Conservation (phyloP, 1,139 yeast species). For the Candida albicans region DNA sequence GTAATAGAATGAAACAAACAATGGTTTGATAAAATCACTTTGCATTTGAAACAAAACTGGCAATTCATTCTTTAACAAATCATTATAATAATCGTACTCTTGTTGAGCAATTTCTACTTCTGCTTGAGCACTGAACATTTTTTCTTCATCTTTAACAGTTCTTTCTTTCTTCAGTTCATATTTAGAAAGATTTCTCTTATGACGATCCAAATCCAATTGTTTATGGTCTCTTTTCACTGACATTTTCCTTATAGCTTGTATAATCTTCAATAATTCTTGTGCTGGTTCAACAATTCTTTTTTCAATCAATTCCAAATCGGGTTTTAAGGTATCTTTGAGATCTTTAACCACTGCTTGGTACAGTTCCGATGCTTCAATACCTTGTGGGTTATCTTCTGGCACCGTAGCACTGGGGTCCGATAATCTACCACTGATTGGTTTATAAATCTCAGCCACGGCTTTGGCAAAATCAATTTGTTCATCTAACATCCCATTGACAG, state of each 20-base stretch:
- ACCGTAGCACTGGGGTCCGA: constrained; percentile 83
- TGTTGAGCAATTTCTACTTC: constrained; percentile 89
- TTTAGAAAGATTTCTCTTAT: constrained; percentile 64
- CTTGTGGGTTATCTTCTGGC: constrained; percentile 95
- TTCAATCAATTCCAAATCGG: constrained; percentile 91
- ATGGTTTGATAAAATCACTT: constrained; percentile 87
- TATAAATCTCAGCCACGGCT: constrained; percentile 93
- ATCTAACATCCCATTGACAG: constrained; percentile 90
- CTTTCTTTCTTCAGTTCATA: constrained; percentile 80
- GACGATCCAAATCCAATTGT: constrained; percentile 91
- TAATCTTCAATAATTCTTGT: constrained; percentile 80
- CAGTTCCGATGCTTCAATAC: constrained; percentile 90
- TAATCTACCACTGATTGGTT: constrained; percentile 90
- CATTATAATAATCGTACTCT: constrained; percentile 94
- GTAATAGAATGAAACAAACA: constrained; percentile 90
- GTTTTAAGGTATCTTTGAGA: constrained; percentile 80
- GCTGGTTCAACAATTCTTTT: constrained; percentile 89
- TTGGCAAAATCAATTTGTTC: constrained; percentile 92
- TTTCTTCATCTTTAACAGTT: constrained; percentile 87
- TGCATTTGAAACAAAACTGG: constrained; percentile 86
- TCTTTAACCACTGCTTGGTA: constrained; percentile 86
- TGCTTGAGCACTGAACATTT: constrained; percentile 82
- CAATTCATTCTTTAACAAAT: constrained; percentile 85
- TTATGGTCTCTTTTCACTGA: constrained; percentile 94
- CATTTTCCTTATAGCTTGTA: constrained; percentile 85